Base-by-base conservation (phyloP, 352 stramenopile genomes). In the Phytophthora podocarpi region DNA sequence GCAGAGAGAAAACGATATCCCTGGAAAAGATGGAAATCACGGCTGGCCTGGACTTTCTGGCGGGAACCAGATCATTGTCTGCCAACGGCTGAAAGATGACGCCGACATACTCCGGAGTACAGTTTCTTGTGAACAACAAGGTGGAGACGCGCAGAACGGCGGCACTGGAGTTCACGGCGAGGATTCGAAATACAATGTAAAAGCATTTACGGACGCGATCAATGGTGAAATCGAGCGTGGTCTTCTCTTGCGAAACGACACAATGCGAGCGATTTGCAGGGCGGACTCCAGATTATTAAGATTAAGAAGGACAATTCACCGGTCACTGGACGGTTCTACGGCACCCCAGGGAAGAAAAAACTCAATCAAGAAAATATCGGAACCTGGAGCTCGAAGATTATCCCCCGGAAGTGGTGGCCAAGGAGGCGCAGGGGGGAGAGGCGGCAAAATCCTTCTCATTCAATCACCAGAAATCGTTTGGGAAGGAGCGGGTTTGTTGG, bases 41-140 rank as follows among this genome's bases (percentile, higher is more conserved):
- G 62, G 62, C 1, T 15, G 9, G 10, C 24, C 34, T n/a, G 62
- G 62, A 2, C 28, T 67, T 34, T 56, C 56, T 42, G 62, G 62
- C 20, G 62, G 56, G 3, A 67, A 63, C 20, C 32, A 67, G 10
- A 11, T 42, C n/a, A 48, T 59, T 24, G 20, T 49, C 7, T 59
- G 47, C 13, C 21, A 32, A 0, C 2, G 20, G 13, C 16, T 64
- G 12, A 26, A 51, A 21, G 63, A 64, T 37, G 18, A 48, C n/a
- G 1, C 2, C 1, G 4, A 60, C 1, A 31, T 28, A 2, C 16
- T 72, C 16, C 50, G 10, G 2, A 40, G 5, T 2, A 72, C 57
- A 1, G n/a, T 21, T 28, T 72, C 42, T 5, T 12, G 42, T 39
- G 62, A 40, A 2, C 56, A 54, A 18, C 9, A 15, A 28, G 60